A percentile compares a stretch with the other conserved stretches of the same genome.
Conservation (phyloP, 306 rosid genomes). For the Cicer arietinum region DNA sequence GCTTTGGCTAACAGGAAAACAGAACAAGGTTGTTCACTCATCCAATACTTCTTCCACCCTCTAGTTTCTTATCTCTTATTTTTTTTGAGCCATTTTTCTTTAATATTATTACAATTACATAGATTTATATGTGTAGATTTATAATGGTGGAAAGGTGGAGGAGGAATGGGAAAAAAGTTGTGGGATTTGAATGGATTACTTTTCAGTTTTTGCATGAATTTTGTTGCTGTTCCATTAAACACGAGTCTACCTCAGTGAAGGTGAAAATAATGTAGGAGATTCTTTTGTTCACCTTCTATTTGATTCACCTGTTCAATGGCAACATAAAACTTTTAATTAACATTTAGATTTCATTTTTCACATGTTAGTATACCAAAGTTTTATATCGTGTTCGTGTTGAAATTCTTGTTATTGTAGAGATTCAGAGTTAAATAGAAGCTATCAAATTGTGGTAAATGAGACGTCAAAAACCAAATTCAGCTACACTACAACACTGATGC, state of each 20-base stretch:
- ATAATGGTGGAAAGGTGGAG: conserved; percentile 49
- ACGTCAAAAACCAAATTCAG: too few species aligned
- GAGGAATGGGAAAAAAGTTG: conserved; percentile 17
- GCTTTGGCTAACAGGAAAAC: conserved; percentile 89
- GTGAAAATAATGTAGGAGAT: neutral
- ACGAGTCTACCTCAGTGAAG: neutral
- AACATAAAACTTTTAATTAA: neutral
- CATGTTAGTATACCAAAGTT: neutral
- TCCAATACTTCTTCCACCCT: conserved; percentile 65
- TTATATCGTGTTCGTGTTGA: neutral
- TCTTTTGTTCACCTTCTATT: conserved; percentile 26
- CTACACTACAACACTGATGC: too few species aligned
- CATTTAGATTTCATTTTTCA: conserved; percentile 23
- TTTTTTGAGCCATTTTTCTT: conserved; percentile 30
- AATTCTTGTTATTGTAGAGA: neutral
- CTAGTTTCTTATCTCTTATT: conserved; percentile 29
- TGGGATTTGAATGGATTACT: conserved; percentile 41
- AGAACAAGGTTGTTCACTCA: conserved; percentile 88
- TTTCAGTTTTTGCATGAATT: conserved; percentile 38
- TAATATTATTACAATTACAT: conserved; percentile 22
- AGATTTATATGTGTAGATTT: conserved; percentile 35
- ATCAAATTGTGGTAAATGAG: too few species aligned
- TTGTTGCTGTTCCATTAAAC: conserved; percentile 38
- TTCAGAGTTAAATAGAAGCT: neutral
- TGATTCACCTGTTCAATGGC: conserved; percentile 19